Conservation (phyloP, 2,329 filamentous ascomycete genomes). For the Curvularia eragrostidis region DNA sequence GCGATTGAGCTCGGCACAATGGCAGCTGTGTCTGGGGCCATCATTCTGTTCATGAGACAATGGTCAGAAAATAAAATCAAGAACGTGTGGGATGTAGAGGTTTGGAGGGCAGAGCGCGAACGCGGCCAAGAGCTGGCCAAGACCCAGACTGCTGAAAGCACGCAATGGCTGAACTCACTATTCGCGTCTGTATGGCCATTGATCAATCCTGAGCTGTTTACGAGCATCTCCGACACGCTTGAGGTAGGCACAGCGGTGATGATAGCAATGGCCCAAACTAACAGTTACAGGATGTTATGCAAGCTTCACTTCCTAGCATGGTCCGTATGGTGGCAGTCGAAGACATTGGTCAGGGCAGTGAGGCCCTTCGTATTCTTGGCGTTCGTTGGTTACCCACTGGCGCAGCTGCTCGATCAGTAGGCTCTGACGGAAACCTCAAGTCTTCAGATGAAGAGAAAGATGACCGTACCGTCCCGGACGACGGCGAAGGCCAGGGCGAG, state of each 20-base stretch:
- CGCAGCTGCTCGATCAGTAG: conserved; percentile 68
- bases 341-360: conserved; percentile 77
- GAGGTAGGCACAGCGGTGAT: conserved; percentile 52
- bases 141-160: conserved; percentile 66
- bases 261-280: conserved; percentile 13
- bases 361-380: conserved; percentile 72
- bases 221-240: conserved; percentile 70
- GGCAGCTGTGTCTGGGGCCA: conserved; percentile 39
- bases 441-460: conserved; percentile 54
- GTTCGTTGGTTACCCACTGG: conserved; percentile 75
- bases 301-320: conserved; percentile 72
- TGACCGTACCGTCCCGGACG: conserved; percentile 59
- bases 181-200: conserved; percentile 74
- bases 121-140: conserved; percentile 58
- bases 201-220: conserved; percentile 77
- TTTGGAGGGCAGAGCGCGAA: conserved; percentile 70
- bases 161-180: conserved; percentile 74
- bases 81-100: conserved; percentile 70
- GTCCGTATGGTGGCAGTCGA: conserved; percentile 78
- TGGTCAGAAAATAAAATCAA: conserved; percentile 69
- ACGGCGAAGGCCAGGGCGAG: conserved; percentile 50
- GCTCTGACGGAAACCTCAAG: conserved; percentile 64
- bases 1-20: conserved; percentile 38
- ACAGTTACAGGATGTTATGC: conserved; percentile 70
- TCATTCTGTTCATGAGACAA: conserved; percentile 58